Evolutionary conservation across 345 rosid species (phyloP).

Genomic region (Pistacia vera): DNA sequence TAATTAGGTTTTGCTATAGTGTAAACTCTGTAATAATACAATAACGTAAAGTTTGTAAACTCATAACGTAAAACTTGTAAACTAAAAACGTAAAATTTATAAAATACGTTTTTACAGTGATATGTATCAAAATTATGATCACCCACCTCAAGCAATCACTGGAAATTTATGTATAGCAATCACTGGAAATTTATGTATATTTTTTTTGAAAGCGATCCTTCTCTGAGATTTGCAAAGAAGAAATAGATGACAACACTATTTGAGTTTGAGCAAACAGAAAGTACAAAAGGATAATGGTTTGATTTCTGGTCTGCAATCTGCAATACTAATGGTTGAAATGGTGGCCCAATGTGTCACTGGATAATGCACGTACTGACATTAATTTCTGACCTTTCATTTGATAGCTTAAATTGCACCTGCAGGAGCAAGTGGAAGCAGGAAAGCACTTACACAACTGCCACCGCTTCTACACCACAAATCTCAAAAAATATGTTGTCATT

Average conservation of each 20-base stretch:
- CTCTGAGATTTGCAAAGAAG: not conserved
- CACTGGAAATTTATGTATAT: no score
- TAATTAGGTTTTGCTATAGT: no score
- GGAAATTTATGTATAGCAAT: no score
- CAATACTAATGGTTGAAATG: not conserved
- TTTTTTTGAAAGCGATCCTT: not conserved
- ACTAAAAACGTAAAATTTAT: no score
- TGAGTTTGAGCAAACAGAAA: not conserved
- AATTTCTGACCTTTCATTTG: conserved; percentile 13
- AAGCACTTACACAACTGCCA: not conserved
- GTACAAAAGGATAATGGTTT: not conserved
- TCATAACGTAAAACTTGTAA: no score
- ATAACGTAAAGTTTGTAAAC: no score
- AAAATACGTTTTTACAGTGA: no score
- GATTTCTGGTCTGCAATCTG: not conserved
- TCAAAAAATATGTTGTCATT: not conserved
- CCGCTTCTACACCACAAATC: not conserved
- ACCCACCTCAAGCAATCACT: no score
- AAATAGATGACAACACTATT: not conserved
- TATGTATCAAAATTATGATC: no score
- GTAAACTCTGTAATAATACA: no score
- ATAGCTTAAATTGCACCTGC: not conserved
- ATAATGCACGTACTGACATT: not conserved
- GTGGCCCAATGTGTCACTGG: not conserved
- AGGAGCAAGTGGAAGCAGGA: not conserved